phyloP scores from a whole-genome alignment of 2,329 filamentous ascomycete species.

The Aspergillus ustus region DNA sequence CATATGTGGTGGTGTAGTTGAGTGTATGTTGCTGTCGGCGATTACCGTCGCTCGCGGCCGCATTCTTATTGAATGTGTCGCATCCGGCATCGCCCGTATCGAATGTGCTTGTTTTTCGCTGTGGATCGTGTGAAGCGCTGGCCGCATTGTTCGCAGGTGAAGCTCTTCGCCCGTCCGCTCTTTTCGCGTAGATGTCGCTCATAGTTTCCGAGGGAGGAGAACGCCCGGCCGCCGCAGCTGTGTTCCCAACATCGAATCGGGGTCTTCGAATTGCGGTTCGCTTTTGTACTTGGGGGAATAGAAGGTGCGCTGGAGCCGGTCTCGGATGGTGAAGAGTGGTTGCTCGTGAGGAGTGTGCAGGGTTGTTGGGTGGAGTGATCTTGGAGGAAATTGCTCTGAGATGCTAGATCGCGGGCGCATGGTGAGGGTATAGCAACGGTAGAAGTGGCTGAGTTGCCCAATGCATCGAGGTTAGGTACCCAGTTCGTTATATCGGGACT shows the following conservation, averaged over 20 bases:
- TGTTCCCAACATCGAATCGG: slow-evolving; percentile 17
- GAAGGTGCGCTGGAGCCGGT: not conserved
- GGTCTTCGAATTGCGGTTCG: slow-evolving; percentile 5
- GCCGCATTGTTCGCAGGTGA: slow-evolving; percentile 13
- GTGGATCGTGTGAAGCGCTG: slow-evolving; percentile 16
- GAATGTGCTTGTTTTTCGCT: slow-evolving; percentile 16
- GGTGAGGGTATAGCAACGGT: not conserved
- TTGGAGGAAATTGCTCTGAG: not conserved
- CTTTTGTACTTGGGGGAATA: not conserved
- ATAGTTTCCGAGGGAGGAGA: slow-evolving; percentile 17
- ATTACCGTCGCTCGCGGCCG: not conserved
- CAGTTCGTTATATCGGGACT: not conserved
- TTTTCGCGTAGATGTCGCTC: slow-evolving; percentile 16
- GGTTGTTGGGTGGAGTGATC: not conserved
- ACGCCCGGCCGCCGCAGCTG: slow-evolving; percentile 15
- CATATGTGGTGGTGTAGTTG: not conserved
- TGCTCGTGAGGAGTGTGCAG: not conserved
- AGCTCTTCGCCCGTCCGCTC: slow-evolving; percentile 12
- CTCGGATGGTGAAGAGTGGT: slow-evolving; percentile 2
- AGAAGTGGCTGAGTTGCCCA: not conserved
- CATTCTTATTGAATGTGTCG: not conserved
- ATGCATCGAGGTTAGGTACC: not conserved
- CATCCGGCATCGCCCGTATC: slow-evolving; percentile 13
- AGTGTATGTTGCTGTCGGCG: not conserved
- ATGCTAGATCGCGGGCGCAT: not conserved